Evolutionary conservation across 2,329 filamentous ascomycete species (phyloP), one percentile per base, ranked within the genome.

Genomic region (Colletotrichum sublineola): DNA sequence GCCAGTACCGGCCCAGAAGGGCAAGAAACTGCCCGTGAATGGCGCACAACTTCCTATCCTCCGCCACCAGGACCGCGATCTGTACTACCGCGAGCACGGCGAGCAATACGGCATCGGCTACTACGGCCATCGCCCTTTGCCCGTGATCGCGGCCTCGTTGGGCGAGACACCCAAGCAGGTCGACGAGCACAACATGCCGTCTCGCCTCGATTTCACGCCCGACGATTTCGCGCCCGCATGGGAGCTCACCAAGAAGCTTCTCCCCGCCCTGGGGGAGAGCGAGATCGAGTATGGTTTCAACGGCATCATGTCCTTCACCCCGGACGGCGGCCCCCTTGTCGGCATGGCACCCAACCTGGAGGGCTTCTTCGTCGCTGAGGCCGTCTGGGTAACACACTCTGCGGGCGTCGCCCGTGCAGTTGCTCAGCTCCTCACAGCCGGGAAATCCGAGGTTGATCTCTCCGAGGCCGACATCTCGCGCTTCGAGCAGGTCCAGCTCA

Each of bases 361-460:
- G 57, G 88, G 88, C 15, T 91, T 92, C 79, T 91, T 85, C 75
- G 88, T 92, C 1, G 90, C 90, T 0, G 90, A 92, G 75, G 90
- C 90, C 6, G 89, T 92, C 0, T 92, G 90, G 90, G 90, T 91
- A 0, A 92, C 90, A 24, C 90, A 92, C 74, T 91, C 89, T 0
- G 89, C 89, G 0, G 90, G 90, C 33, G 87, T 91, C 1, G 90
- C 90, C 11, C 86, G 88, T 36, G 89, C 90, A 0, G 77, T 92
- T 1, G 90, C 90, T 0, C 85, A 92, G 76, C 76, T 89, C 0
- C 80, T 92, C 36, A 91, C 89, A 0, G 84, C 82, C 0, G 90
- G 89, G 3, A 82, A 82, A 33, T 89, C 89, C 0, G 78, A 83
- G 5, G 83, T 90, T 44, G 89, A 91, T 63, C 80, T 91, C 5